Base-by-base conservation (phyloP, 2,329 filamentous ascomycete genomes). In the Dothideomycetes sp. region DNA sequence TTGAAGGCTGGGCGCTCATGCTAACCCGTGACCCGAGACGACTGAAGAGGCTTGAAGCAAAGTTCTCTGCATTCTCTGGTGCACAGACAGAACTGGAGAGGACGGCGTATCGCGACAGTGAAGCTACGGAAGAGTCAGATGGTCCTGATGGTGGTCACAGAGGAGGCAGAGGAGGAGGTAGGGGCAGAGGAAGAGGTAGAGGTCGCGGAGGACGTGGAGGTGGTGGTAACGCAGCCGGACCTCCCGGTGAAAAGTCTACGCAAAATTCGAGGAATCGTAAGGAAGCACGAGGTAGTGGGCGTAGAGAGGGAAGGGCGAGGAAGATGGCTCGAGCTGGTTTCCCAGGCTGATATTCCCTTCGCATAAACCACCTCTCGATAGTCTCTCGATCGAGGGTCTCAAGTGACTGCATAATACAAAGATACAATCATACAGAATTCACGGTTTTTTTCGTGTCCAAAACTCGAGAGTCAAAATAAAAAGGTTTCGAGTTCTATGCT, bases 1-100 rank as follows among this genome's bases (percentile, higher is more conserved):
- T 98, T 23, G 91, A 96, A 61, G 91, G 91, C 4, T 98, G 89
- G 88, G 85, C 76, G 0, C 66, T 94, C 34, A 94, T 96, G 84
- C 63, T 95, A 6, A 65, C 69, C 10, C 74, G 88, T 22, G 82
- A 89, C 51, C 73, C 83, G 1, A 74, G 76, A 52, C 73, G 80
- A 45, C 67, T 81, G 57, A 74, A 76, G 43, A 71, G 74, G 42
- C 63, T 96, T 30, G 84, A 94, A 60, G 71, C 71, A 36, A 81
- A 78, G 54, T 82, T 80, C 52, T 71, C 72, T 9, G 67, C 73
- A 13, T 84, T 83, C 48, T 67, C 69, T 10, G 83, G 82, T 8
- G 60, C 72, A 41, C 86, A 94, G 60, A 65, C 63, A 1, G 71
- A 78, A 41, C 50, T 94, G 15, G 67, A 70, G 4, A 64, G 78